Base-by-base conservation (phyloP, 2,329 filamentous ascomycete genomes). In the Ophiostoma piceae region DNA sequence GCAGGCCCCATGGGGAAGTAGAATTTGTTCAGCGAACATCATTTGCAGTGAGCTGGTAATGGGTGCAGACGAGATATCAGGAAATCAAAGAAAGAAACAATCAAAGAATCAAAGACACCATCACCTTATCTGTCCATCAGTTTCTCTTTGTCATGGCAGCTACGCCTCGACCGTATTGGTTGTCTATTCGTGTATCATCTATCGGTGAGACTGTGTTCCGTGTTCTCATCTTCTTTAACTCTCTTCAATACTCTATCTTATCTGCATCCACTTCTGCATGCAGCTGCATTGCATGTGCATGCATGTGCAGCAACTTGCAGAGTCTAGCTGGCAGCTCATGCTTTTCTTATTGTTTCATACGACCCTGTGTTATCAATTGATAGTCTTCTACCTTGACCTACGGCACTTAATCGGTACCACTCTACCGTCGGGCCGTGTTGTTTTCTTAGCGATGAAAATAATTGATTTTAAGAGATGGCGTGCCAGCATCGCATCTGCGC, bases 1-100 rank as follows among this genome's bases (percentile, higher is more conserved):
- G 8, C 12, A 26, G 64, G 51, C 47, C 29, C 67, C 64, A 66
- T 66, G 64, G 57, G 67, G 67, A 37, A 41, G 57, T 64, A 51
- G 67, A 68, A 43, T 29, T 62, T 32, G 12, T 3, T 12, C 3
- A 14, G n/a, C 2, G 26, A 29, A 29, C 26, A 29, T 29, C 26
- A 29, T 29, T 3, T 7, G 1, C 26, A 32, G n/a, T 26, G 26
- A 22, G 26, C n/a, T n/a, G n/a, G n/a, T n/a, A n/a, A n/a, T n/a
- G n/a, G n/a, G n/a, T n/a, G n/a, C n/a, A n/a, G n/a, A n/a, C n/a
- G n/a, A n/a, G 12, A 43, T 14, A 22, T n/a, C 19, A 22, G 19
- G 22, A n/a, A n/a, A n/a, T n/a, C n/a, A n/a, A n/a, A n/a, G 8
- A 1, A 1, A 16, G 14, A 43, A 1, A 43, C 14, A 19, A 43